Conservation (phyloP, 2,329 filamentous ascomycete species). For the Emergomyces pasteurianus region DNA sequence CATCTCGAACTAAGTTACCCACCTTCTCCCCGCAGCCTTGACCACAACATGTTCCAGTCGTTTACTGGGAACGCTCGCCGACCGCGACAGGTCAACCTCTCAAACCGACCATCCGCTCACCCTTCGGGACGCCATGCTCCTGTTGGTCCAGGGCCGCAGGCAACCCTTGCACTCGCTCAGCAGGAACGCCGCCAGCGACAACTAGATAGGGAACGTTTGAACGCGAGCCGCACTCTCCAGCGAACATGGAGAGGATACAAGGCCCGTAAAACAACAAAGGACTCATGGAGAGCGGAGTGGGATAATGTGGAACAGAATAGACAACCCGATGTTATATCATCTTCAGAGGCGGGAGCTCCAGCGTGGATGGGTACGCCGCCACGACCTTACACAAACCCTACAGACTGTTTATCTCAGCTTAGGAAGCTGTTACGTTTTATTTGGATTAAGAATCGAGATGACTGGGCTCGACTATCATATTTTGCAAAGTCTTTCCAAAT, state of each 20-base stretch:
- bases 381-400: slow-evolving; percentile 22
- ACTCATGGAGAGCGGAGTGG: slow-evolving; percentile 48
- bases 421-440: slow-evolving; percentile 59
- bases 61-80: slow-evolving; percentile 83
- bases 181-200: slow-evolving; percentile 73
- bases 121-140: slow-evolving; percentile 44
- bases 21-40: slow-evolving; percentile 4
- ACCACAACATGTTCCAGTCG: slow-evolving; percentile 63
- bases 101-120: slow-evolving; percentile 57
- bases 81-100: slow-evolving; percentile 85
- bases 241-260: slow-evolving; percentile 69
- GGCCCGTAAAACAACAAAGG: slow-evolving; percentile 47
- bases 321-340: slow-evolving; percentile 1
- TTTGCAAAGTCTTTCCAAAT: slow-evolving; percentile 32
- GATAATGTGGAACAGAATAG: slow-evolving; percentile 44
- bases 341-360: slow-evolving; percentile 16
- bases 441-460: slow-evolving; percentile 36
- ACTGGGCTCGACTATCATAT: slow-evolving; percentile 31
- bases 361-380: slow-evolving; percentile 4
- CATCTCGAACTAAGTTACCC: slow-evolving; percentile 1
- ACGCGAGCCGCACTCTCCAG: slow-evolving; percentile 64
- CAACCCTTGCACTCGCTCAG: slow-evolving; percentile 73
- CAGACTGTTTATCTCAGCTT: slow-evolving; percentile 40
- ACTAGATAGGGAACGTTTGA: slow-evolving; percentile 63
- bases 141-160: slow-evolving; percentile 52